Conservation (phyloP, 768 basidiomycete genomes). For the Termitomyces sp. region DNA sequence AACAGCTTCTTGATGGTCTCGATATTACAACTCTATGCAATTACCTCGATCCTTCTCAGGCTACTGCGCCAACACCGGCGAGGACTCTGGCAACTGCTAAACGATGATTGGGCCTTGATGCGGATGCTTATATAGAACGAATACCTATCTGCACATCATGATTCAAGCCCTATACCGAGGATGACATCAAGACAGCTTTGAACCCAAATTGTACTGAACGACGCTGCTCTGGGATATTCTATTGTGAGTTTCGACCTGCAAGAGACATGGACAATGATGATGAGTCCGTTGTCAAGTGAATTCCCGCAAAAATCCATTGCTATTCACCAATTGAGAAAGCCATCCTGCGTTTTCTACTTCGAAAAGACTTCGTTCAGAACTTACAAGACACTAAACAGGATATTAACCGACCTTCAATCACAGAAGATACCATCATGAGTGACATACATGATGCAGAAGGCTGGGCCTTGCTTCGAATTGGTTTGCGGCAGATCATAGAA, state of each 20-base stretch:
- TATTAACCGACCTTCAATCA: background rate
- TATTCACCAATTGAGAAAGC: background rate
- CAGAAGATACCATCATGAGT: background rate
- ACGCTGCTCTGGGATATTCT: background rate
- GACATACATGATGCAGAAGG: background rate
- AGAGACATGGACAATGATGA: background rate
- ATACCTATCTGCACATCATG: background rate
- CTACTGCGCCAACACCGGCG: background rate
- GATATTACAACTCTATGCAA: background rate
- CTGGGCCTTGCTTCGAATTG: background rate
- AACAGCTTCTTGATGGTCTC: background rate
- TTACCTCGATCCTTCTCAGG: background rate
- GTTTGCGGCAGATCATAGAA: background rate
- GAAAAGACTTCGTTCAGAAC: background rate
- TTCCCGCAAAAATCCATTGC: background rate
- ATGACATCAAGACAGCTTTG: background rate
- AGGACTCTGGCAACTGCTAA: background rate
- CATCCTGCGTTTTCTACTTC: background rate
- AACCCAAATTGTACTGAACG: background rate
- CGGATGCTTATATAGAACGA: background rate
- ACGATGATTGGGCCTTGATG: background rate
- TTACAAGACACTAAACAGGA: background rate
- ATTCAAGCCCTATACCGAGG: background rate
- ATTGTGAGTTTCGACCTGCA: background rate
- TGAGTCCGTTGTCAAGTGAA: background rate